These are phyloP conservation scores for Trametes punicea DNA, from an alignment of 768 basidiomycete genomes.

Conservation along the genomic window DNA sequence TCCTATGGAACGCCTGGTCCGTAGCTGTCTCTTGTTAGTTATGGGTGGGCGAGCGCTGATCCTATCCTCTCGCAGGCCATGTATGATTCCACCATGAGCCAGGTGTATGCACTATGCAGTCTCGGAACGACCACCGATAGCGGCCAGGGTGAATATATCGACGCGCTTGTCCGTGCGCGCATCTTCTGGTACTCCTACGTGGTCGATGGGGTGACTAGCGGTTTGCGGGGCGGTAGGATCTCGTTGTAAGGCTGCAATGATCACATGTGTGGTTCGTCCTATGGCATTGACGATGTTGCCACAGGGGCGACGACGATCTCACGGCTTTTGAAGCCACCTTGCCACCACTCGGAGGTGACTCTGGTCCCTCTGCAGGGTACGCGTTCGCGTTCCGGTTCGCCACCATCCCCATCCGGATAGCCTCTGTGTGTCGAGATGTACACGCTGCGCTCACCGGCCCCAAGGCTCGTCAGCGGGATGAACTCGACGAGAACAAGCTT, in stretches of 20 bases:
- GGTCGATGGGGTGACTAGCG: constrained; percentile 80
- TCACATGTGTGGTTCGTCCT: neutral
- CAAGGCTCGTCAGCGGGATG: constrained; percentile 59
- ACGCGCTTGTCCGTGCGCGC: constrained; percentile 61
- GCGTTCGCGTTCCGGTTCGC: constrained; percentile 57
- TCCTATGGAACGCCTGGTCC: constrained; percentile 43
- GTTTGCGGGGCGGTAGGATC: constrained; percentile 80
- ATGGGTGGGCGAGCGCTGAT: neutral
- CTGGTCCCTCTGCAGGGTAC: constrained; percentile 40
- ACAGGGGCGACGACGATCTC: constrained; percentile 74
- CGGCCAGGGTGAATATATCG: constrained; percentile 53
- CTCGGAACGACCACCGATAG: constrained; percentile 48
- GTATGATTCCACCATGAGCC: constrained; percentile 80
- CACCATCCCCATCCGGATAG: constrained; percentile 69
- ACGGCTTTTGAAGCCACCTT: constrained; percentile 66
- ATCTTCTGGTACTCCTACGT: constrained; percentile 90
- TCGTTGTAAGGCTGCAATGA: constrained; percentile 55
- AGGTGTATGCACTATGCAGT: constrained; percentile 73
- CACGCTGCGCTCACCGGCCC: constrained; percentile 77
- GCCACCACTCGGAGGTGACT: constrained; percentile 14
- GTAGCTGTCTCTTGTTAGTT: constrained; percentile 2
- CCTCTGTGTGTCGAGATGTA: constrained; percentile 72
- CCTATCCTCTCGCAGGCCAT: constrained; percentile 46
- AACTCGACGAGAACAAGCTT: constrained; percentile 60
- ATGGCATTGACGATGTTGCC: constrained; percentile 2